Percentiles rank a stretch among this genome's conserved stretches.
Conservation (phyloP, 2,329 filamentous ascomycete species). For the Atkinsonella texensis region DNA sequence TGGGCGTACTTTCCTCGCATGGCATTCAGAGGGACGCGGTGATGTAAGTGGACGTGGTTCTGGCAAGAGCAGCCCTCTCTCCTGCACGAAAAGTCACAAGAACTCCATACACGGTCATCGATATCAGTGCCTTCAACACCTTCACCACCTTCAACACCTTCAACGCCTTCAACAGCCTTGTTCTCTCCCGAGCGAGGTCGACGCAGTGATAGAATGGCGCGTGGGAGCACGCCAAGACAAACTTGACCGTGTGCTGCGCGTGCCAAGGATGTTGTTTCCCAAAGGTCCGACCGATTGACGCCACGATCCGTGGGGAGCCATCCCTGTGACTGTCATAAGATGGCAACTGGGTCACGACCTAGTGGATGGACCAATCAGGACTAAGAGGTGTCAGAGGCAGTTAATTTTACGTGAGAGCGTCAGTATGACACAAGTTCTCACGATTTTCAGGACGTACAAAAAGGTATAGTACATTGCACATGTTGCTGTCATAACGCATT, state of each 20-base stretch:
- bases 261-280: neutral
- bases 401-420: too few species aligned
- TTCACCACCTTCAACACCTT: neutral
- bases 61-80: neutral
- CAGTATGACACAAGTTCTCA: too few species aligned
- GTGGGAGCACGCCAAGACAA: neutral
- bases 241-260: neutral
- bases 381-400: too few species aligned
- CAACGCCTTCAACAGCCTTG: too few species aligned
- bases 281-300: slow-evolving; percentile 2
- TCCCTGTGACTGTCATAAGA: too few species aligned
- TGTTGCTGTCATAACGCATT: too few species aligned
- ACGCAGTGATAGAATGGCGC: neutral
- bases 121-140: neutral
- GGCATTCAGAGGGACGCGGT: neutral
- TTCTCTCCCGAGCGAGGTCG: neutral
- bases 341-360: too few species aligned
- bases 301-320: slow-evolving; percentile 3
- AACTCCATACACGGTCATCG: neutral
- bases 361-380: too few species aligned
- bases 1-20: neutral
- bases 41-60: neutral
- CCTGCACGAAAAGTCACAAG: neutral
- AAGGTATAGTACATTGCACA: too few species aligned
- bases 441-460: too few species aligned